Evolutionary conservation across 176 grass and related monocot genomes (phyloP).

Genomic region (Zoysia pacifica): DNA sequence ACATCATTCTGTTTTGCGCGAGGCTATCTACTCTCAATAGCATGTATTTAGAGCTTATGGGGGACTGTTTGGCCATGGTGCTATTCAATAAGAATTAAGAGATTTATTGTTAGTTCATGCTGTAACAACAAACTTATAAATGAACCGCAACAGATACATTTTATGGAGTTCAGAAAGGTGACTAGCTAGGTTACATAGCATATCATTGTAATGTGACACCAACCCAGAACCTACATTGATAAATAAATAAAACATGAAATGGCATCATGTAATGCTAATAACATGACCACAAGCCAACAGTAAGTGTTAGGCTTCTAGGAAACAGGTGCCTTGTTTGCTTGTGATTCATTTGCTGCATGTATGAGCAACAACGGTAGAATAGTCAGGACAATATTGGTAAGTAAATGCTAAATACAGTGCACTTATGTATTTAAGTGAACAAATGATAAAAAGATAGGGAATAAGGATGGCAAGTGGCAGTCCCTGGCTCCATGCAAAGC

Average conservation of each 20-base stretch:
- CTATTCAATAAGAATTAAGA: slow-evolving; percentile 3
- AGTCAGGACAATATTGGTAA: background rate
- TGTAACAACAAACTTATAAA: slow-evolving; percentile 6
- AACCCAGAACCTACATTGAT: slow-evolving; percentile 1
- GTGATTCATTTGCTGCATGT: background rate
- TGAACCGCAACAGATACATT: background rate
- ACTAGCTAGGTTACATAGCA: background rate
- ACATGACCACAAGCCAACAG: background rate
- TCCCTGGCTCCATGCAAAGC: background rate
- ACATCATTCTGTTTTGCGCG: background rate
- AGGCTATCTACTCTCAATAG: background rate
- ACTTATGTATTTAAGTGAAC: slow-evolving; percentile 18
- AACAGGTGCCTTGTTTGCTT: background rate
- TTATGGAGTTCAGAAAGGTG: background rate
- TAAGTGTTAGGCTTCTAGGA: background rate
- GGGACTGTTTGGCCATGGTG: background rate
- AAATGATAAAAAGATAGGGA: slow-evolving; percentile 13
- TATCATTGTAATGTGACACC: background rate
- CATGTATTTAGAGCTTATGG: background rate
- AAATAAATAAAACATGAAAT: background rate
- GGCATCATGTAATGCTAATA: background rate
- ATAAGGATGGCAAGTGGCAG: slow-evolving; percentile 17
- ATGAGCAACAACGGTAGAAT: background rate
- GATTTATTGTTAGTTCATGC: background rate
- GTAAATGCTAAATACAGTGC: background rate